Evolutionary conservation across 179 eudicot genomes (phyloP).

Genomic region (Pouteria campechiana): DNA sequence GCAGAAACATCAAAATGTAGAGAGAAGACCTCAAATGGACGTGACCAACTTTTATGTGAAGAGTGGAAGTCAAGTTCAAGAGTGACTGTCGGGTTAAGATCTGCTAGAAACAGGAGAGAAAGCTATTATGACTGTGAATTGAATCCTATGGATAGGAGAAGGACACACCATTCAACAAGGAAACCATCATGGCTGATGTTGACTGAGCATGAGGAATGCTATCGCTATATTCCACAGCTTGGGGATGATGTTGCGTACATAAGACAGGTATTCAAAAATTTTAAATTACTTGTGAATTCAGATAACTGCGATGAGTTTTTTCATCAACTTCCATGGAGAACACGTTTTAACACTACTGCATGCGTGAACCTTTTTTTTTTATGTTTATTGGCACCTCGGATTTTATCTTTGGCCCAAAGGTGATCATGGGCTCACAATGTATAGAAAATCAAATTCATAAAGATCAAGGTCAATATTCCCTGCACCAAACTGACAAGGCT

Average conservation of each 20-base stretch:
- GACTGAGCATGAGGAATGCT: slow-evolving; percentile 56
- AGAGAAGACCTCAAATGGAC: slow-evolving; percentile 18
- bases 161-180: slow-evolving; percentile 41
- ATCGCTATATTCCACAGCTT: slow-evolving; percentile 79
- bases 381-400: too few relatives aligned
- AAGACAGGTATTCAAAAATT: slow-evolving; percentile 83
- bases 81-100: slow-evolving; percentile 55
- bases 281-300: too few relatives aligned
- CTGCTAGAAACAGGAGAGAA: slow-evolving; percentile 66
- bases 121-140: slow-evolving; percentile 35
- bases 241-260: slow-evolving; percentile 87
- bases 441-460: too few relatives aligned
- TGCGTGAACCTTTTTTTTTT: too few relatives aligned
- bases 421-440: too few relatives aligned
- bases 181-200: slow-evolving; percentile 80
- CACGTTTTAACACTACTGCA: too few relatives aligned
- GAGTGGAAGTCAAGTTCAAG: slow-evolving; percentile 42
- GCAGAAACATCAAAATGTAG: slow-evolving; percentile 27
- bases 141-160: slow-evolving; percentile 47
- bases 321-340: too few relatives aligned
- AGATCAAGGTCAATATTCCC: too few relatives aligned
- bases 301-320: too few relatives aligned
- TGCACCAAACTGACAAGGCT: too few relatives aligned
- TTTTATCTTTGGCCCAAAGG: too few relatives aligned
- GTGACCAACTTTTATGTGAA: slow-evolving; percentile 29